These are phyloP conservation scores for Penicillium hesseltinei DNA, from an alignment of 2,329 filamentous ascomycete genomes.

Conservation along the genomic window DNA sequence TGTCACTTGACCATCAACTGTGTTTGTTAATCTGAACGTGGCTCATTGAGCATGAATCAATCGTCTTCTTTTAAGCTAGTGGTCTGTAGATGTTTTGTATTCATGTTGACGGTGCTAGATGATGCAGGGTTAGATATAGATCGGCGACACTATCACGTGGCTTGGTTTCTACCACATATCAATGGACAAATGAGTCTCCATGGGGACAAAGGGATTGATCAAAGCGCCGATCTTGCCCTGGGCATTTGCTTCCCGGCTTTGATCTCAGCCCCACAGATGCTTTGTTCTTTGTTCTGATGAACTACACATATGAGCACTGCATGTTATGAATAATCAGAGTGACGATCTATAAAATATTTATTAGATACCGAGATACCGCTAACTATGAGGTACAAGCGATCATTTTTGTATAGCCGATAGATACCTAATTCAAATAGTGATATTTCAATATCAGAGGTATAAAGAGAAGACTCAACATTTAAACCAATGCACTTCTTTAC, in stretches of 20 bases:
- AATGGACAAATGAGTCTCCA: no score
- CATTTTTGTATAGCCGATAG: no score
- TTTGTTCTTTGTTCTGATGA: background rate
- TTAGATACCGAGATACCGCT: no score
- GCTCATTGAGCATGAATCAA: background rate
- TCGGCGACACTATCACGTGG: background rate
- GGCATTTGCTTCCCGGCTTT: background rate
- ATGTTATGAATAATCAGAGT: no score
- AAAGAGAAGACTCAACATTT: no score
- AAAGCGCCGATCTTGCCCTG: background rate
- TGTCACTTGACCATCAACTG: background rate
- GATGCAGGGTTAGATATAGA: background rate
- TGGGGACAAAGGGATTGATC: background rate
- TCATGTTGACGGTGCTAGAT: background rate
- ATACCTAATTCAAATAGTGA: no score
- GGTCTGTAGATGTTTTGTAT: background rate
- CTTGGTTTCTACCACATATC: background rate
- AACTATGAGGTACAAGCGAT: background rate
- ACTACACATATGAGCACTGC: no score
- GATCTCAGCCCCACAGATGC: no score
- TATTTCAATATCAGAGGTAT: no score
- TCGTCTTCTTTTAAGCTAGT: background rate
- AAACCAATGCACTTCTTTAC: no score
- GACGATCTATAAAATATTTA: background rate
- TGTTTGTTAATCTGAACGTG: background rate